Base-by-base conservation (phyloP, 2,329 filamentous ascomycete genomes). In the Arachnopeziza araneosa region DNA sequence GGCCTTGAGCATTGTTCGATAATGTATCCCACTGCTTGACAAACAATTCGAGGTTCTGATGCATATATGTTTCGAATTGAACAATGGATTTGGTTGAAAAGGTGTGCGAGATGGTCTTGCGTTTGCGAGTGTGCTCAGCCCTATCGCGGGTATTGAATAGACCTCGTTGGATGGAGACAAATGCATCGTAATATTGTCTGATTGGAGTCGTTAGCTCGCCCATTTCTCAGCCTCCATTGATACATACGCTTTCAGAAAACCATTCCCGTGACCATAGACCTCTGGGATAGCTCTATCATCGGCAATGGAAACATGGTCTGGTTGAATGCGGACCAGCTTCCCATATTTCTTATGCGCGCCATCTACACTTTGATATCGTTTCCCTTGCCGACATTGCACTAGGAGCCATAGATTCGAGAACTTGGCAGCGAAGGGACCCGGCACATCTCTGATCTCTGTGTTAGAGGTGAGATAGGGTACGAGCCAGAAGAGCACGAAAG, bases 101-200 rank as follows among this genome's bases (percentile, higher is more conserved):
- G 32, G 90, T 95, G 74, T 96, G 91, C 1, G 90, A 86, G 54
- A 96, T 84, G 1, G 90, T 87, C 81, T 96, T 96, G 69, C 92
- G 85, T 81, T 96, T 97, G 64, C 92, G 86, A 0, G 88, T 87
- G 74, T 97, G 92, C 70, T 96, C 90, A 0, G 79, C 79, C 54
- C 93, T 83, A 75, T 93, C 85, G 32, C 93, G 82, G 0, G 92
- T 96, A 75, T 96, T 96, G 84, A 96, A 97, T 14, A 97, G 80
- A 22, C 91, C 91, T 14, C 90, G 84, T 55, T 83, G 84, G 70
- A 96, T 96, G 14, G 89, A 93, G 58, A 96, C 91, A 68, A 96
- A 96, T 55, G 90, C 89, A 69, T 96, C 91, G 69, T 96, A 96
- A 76, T 93, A 96, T 24, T 66, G 60, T 9, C 64, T 66, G 22